Evolutionary conservation across 2,329 filamentous ascomycete species (phyloP).

Genomic region (Colletotrichum sansevieriae): DNA sequence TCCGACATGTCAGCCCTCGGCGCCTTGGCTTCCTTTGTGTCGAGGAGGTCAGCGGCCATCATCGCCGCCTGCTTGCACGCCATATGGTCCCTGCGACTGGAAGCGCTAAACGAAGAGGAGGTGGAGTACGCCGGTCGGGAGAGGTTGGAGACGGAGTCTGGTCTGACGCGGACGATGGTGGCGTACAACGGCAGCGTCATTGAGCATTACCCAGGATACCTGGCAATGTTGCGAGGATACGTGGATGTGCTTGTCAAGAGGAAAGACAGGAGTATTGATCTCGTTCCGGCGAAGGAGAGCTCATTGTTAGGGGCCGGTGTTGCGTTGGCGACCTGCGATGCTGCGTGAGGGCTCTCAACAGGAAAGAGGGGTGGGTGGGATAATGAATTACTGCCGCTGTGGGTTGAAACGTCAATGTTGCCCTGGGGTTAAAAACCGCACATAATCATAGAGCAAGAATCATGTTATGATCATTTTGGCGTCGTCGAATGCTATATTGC

Average conservation of each 20-base stretch:
- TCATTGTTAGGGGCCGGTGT: constrained; percentile 82
- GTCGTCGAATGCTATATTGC: not conserved
- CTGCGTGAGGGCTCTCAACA: not conserved
- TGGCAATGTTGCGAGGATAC: constrained; percentile 70
- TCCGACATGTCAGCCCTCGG: constrained; percentile 66
- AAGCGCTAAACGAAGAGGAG: constrained; percentile 55
- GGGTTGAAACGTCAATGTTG: not conserved
- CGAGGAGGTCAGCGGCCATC: constrained; percentile 70
- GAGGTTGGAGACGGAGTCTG: constrained; percentile 64
- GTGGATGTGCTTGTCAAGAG: constrained; percentile 69
- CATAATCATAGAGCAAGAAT: constrained; percentile 25
- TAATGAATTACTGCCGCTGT: not conserved
- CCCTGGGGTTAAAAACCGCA: not conserved
- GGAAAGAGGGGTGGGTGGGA: not conserved
- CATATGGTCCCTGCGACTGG: constrained; percentile 69
- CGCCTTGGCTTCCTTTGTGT: constrained; percentile 66
- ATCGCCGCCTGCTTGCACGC: constrained; percentile 71
- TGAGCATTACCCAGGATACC: constrained; percentile 81
- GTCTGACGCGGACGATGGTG: constrained; percentile 67
- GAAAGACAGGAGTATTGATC: constrained; percentile 61
- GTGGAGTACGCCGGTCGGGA: constrained; percentile 43
- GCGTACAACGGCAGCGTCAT: constrained; percentile 85
- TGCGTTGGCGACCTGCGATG: constrained; percentile 62
- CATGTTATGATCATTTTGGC: not conserved
- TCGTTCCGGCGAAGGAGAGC: constrained; percentile 80